These are phyloP conservation scores for Excoecaria cochinchinensis DNA, from an alignment of 345 rosid species.

Conservation along the genomic window DNA sequence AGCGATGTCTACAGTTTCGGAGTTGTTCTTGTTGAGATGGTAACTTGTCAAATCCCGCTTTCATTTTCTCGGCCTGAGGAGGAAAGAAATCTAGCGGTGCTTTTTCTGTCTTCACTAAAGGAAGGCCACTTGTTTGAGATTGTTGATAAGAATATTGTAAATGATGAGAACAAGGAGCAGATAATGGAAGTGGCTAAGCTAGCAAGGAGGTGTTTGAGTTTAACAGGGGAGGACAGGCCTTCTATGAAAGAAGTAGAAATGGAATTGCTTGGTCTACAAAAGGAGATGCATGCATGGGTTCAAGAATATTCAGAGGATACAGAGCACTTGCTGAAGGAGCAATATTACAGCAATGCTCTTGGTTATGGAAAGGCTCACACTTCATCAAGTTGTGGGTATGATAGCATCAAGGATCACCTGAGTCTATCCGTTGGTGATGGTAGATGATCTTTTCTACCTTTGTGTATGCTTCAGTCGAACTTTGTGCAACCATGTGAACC, in stretches of 20 bases:
- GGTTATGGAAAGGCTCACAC: background rate
- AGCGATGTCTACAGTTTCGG: conserved; percentile 58
- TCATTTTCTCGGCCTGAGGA: conserved; percentile 21
- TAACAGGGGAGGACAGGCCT: conserved; percentile 13
- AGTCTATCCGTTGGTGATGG: background rate
- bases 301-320: background rate
- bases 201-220: conserved; percentile 30
- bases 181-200: conserved; percentile 14
- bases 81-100: conserved; percentile 29
- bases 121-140: conserved; percentile 15
- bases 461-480: background rate
- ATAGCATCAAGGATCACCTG: background rate
- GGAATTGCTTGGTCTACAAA: conserved; percentile 20
- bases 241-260: conserved; percentile 42
- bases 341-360: no score
- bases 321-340: background rate
- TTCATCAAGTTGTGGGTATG: background rate
- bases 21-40: conserved; percentile 40
- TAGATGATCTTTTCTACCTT: background rate
- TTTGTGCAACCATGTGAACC: background rate
- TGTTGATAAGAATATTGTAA: conserved; percentile 15
- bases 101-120: conserved; percentile 28
- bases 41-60: conserved; percentile 33
- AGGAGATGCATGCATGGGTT: background rate
- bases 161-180: conserved; percentile 14